A percentile compares a stretch with the other conserved stretches of the same genome.
phyloP scores from a whole-genome alignment of 352 stramenopile species.

The Thraustochytrium striatum region DNA sequence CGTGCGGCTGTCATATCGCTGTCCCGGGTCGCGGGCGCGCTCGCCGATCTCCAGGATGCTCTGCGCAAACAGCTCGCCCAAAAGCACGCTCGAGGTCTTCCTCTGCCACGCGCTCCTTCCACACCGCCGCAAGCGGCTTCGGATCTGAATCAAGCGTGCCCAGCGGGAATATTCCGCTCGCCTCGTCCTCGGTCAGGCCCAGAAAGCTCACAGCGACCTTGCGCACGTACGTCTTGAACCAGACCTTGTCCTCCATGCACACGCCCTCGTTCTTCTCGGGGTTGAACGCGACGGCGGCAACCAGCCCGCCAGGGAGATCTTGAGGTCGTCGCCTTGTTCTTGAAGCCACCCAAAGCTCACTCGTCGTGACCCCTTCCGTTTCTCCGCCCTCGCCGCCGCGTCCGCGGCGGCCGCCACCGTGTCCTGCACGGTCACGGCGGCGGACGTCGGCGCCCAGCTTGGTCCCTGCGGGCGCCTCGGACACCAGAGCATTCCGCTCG shows the following conservation, averaged over 20 bases:
- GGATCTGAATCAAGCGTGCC: conserved; percentile 15
- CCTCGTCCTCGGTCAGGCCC: conserved; percentile 11
- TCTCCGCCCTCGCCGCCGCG: neutral
- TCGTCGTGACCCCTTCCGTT: neutral
- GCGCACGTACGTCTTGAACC: conserved; percentile 25
- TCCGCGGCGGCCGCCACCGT: neutral
- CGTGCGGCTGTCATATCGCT: conserved; percentile 20
- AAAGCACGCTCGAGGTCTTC: conserved; percentile 21
- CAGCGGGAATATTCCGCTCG: conserved; percentile 8
- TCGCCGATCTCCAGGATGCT: conserved; percentile 19
- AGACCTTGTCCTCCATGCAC: conserved; percentile 36
- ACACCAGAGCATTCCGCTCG: no score
- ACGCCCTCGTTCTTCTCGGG: neutral
- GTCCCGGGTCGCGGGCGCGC: neutral
- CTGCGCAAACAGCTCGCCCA: conserved; percentile 42
- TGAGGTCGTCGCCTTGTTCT: conserved; percentile 18
- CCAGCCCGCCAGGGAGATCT: conserved; percentile 34
- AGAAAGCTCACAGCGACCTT: neutral
- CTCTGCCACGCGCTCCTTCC: conserved; percentile 1
- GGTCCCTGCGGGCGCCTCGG: no score
- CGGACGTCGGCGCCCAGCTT: no score
- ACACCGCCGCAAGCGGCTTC: conserved; percentile 12
- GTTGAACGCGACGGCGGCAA: conserved; percentile 9
- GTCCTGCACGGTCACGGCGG: neutral
- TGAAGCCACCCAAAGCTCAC: conserved; percentile 44